Evolutionary conservation across 495 filamentous ascomycete species (phyloP).

Genomic region (Hypoxylon intermedium): DNA sequence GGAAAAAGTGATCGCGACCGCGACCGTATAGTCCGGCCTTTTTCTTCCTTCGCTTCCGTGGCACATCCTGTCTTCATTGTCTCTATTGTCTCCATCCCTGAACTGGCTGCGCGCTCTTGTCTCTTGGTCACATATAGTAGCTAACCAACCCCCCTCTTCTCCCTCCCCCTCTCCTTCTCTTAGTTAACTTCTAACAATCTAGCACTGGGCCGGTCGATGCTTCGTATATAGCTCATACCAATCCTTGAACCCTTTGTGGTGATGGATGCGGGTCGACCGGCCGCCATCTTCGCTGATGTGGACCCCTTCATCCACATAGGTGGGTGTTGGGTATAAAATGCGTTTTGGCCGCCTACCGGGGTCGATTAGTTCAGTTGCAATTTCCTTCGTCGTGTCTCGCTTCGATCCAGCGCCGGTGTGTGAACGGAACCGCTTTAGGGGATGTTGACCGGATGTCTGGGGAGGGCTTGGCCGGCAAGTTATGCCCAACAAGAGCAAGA

Average conservation of each 20-base stretch:
- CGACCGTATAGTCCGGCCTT: no score
- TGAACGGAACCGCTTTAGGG: no score
- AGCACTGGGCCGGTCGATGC: conserved; percentile 4
- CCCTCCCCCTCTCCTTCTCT: background rate
- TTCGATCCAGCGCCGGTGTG: conserved; percentile 18
- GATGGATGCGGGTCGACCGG: conserved; percentile 15
- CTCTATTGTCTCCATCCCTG: background rate
- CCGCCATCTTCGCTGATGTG: conserved; percentile 22
- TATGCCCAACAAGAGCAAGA: background rate
- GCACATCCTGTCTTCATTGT: no score
- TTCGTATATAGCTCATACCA: conserved; percentile 2
- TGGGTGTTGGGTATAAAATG: conserved; percentile 18
- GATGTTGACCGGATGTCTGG: conserved; percentile 20
- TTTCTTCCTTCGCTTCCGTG: no score
- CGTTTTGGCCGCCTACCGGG: conserved; percentile 30
- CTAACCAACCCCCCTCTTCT: background rate
- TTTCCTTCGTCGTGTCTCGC: conserved; percentile 16
- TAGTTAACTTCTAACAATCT: background rate
- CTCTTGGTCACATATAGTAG: background rate
- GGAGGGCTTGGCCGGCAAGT: conserved; percentile 26
- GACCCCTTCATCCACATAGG: conserved; percentile 7
- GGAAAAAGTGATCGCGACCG: no score
- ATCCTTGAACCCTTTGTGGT: conserved; percentile 15
- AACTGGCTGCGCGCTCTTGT: background rate
- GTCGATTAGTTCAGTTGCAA: background rate